A percentile compares a stretch with the other conserved stretches of the same genome.
Conservation (phyloP, 2,329 filamentous ascomycete species). For the Mycocentrospora acerina region DNA sequence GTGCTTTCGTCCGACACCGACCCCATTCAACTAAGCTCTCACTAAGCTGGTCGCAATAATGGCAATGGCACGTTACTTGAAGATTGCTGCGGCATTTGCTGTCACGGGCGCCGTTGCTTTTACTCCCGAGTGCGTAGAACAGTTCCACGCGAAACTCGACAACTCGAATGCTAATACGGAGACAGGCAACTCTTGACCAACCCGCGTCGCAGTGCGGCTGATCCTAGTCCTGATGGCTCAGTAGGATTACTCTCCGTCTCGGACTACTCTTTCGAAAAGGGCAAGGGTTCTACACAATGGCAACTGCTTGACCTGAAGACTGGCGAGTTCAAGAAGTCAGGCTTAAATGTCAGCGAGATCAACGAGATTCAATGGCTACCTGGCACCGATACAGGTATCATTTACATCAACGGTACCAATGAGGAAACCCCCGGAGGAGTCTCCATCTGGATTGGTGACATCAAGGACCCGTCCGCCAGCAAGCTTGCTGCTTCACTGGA, state of each 20-base stretch:
- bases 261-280: slow-evolving; percentile 77
- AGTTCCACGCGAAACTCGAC: background rate
- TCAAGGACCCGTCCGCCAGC: slow-evolving; percentile 28
- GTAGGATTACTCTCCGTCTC: slow-evolving; percentile 68
- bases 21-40: slow-evolving; percentile 28
- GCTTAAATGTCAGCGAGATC: slow-evolving; percentile 35
- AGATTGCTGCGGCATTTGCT: slow-evolving; percentile 36
- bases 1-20: slow-evolving; percentile 19
- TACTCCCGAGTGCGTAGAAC: slow-evolving; percentile 35
- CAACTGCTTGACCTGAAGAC: slow-evolving; percentile 35
- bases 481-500: slow-evolving; percentile 44
- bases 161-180: slow-evolving; percentile 3
- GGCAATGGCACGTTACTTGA: slow-evolving; percentile 38
- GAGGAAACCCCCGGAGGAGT: slow-evolving; percentile 51
- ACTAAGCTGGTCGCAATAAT: slow-evolving; percentile 28
- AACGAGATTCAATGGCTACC: slow-evolving; percentile 39
- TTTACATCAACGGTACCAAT: slow-evolving; percentile 64
- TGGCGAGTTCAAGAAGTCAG: slow-evolving; percentile 34
- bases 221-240: slow-evolving; percentile 67
- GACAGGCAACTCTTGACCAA: slow-evolving; percentile 61
- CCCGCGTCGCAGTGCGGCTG: slow-evolving; percentile 68
- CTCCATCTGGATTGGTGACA: slow-evolving; percentile 39
- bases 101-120: slow-evolving; percentile 34
- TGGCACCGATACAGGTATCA: slow-evolving; percentile 53
- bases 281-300: slow-evolving; percentile 62